These are phyloP conservation scores for Russula dissimulans DNA, from an alignment of 768 basidiomycete genomes.

Conservation along the genomic window DNA sequence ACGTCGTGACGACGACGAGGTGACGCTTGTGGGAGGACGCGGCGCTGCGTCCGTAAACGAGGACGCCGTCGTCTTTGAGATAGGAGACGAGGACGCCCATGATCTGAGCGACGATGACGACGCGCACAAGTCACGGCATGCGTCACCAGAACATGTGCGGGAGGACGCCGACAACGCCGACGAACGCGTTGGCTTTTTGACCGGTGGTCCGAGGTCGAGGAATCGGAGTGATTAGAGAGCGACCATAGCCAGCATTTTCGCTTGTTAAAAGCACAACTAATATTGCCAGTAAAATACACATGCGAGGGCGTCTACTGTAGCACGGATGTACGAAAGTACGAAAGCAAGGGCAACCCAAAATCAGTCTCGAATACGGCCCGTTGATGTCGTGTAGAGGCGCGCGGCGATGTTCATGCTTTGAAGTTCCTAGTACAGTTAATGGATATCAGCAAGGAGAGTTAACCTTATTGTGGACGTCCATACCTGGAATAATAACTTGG, in stretches of 20 bases:
- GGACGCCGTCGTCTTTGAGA: constrained; percentile 81
- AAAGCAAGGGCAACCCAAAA: constrained; percentile 13
- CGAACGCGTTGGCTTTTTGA: constrained; percentile 63
- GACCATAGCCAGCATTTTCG: not conserved
- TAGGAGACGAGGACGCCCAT: constrained; percentile 70
- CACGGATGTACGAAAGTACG: constrained; percentile 9
- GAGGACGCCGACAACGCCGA: constrained; percentile 38
- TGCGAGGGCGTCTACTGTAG: constrained; percentile 8
- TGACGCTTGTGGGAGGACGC: constrained; percentile 59
- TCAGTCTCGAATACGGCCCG: constrained; percentile 71
- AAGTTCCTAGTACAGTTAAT: constrained; percentile 49
- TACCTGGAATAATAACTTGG: constrained; percentile 93
- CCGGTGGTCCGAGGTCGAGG: constrained; percentile 18
- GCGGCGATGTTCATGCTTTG: constrained; percentile 95
- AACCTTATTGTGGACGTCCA: constrained; percentile 17
- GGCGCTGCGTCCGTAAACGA: constrained; percentile 43
- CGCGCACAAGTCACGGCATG: constrained; percentile 36
- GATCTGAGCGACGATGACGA: constrained; percentile 49
- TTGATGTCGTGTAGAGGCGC: constrained; percentile 77
- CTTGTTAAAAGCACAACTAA: constrained; percentile 7
- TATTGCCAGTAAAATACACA: constrained; percentile 29
- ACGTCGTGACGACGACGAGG: constrained; percentile 49
- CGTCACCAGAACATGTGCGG: constrained; percentile 43
- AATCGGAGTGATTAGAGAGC: constrained; percentile 13
- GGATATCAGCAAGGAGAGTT: not conserved